Evolutionary conservation across 2,329 filamentous ascomycete genomes (phyloP).

Genomic region (Dryadomyces quercus-mongolicae): DNA sequence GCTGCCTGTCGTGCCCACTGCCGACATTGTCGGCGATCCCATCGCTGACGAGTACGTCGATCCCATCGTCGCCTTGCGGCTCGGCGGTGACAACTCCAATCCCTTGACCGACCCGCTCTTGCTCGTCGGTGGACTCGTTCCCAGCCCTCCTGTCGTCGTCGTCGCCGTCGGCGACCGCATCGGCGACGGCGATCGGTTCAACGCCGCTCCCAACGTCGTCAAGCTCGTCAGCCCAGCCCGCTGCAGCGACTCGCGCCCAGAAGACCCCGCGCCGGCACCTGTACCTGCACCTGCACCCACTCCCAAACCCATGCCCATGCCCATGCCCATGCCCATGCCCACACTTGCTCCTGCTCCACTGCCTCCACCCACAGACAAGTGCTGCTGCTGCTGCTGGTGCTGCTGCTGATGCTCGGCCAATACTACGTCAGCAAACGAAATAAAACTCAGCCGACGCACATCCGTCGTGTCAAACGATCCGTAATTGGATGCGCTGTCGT

Average conservation of each 20-base stretch:
- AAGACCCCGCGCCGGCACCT: background rate
- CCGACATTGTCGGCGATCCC: conserved; percentile 36
- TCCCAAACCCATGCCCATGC: too few relatives aligned
- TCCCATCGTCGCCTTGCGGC: conserved; percentile 21
- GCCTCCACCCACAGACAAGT: background rate
- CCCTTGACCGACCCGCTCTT: conserved; percentile 64
- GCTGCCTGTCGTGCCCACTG: conserved; percentile 12
- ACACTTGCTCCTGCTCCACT: background rate
- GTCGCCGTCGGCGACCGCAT: conserved; percentile 69
- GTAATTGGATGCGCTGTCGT: conserved; percentile 60
- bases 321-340: too few relatives aligned
- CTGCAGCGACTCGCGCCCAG: conserved; percentile 53
- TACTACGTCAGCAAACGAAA: conserved; percentile 93
- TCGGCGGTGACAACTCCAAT: conserved; percentile 58
- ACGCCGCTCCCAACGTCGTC: conserved; percentile 24
- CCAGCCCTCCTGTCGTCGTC: conserved; percentile 39
- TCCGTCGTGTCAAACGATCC: conserved; percentile 67
- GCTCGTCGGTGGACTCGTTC: conserved; percentile 64
- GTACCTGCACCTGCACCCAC: background rate
- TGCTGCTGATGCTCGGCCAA: conserved; percentile 55
- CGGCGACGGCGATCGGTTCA: conserved; percentile 66
- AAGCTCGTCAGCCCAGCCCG: conserved; percentile 54
- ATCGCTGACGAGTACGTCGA: conserved; percentile 25
- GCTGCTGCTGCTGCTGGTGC: conserved; percentile 10
- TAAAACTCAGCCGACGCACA: conserved; percentile 78